Base-by-base conservation (phyloP, 2,329 filamentous ascomycete species). In the Aspergillus calidoustus region DNA sequence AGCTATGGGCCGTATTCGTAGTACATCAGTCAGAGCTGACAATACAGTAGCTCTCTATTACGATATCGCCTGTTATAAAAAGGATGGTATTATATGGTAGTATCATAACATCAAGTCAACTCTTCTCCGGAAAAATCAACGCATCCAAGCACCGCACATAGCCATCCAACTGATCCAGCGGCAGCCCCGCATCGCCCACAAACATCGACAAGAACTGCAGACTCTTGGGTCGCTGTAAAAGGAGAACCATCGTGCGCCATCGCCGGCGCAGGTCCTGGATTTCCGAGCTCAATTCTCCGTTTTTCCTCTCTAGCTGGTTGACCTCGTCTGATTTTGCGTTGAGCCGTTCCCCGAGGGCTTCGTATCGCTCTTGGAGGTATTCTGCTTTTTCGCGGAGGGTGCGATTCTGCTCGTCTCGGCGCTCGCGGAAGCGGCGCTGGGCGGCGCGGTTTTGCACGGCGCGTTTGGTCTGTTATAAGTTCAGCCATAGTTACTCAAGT, bases 391-490 rank as follows among this genome's bases (percentile, higher is more conserved):
- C n/a, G 38, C 17, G 51, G 31, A 54, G 51, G 31, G n/a, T 54
- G n/a, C 38, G 23, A 8, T 41, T 43, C n/a, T 54, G 51, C 9
- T 54, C 11, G 4, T 54, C 51, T 8, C 38, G 38, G 19, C 51
- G 51, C 25, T 54, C 51, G 31, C 51, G 51, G 51, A 54, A 54
- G 17, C 31, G 51, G 7, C 51, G 51, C 31, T 54, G 51, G 28
- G 51, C 51, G 13, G 19, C 51, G 34, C 51, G 51, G 31, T 54
- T 54, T 23, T 43, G 31, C 3, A 23, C 23, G 8, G 19, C 6
- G 1, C 51, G 31, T 54, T 54, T 54, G 2, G 34, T 9, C 51
- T 54, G 22, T 28, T 41, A 31, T 17, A 52, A 15, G 17, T 30
- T 31, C 25, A 38, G 19, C 19, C 22, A 8, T 43, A n/a, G 13